phyloP scores from a whole-genome alignment of 495 filamentous ascomycete species.

The Lepidopterella palustris region DNA sequence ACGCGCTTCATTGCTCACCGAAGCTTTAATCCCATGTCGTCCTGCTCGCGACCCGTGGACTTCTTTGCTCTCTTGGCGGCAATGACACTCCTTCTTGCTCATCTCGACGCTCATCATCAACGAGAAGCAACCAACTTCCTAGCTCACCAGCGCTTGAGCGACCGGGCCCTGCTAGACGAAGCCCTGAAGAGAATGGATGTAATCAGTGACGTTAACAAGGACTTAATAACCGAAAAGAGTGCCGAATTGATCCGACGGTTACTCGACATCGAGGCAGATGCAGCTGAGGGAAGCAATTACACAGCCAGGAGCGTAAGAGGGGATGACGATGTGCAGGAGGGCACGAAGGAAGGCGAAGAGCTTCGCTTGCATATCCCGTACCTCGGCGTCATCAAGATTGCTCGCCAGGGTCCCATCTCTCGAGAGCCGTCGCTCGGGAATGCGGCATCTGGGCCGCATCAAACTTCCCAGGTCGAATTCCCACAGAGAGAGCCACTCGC shows the following conservation, averaged over 20 bases:
- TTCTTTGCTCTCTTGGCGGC: slow-evolving; percentile 37
- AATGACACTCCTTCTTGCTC: slow-evolving; percentile 24
- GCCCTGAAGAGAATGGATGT: slow-evolving; percentile 35
- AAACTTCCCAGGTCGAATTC: not conserved
- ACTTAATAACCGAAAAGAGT: slow-evolving; percentile 3
- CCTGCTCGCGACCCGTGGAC: slow-evolving; percentile 38
- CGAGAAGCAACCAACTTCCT: slow-evolving; percentile 27
- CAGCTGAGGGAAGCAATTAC: not conserved
- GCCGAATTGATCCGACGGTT: slow-evolving; percentile 4
- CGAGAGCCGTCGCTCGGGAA: not conserved
- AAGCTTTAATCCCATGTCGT: slow-evolving; percentile 11
- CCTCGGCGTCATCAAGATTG: slow-evolving; percentile 10
- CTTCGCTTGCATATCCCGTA: slow-evolving; percentile 7
- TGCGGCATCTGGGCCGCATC: not conserved
- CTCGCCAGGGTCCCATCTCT: slow-evolving; percentile 1
- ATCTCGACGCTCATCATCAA: slow-evolving; percentile 22
- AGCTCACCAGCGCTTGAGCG: slow-evolving; percentile 39
- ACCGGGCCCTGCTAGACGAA: slow-evolving; percentile 43
- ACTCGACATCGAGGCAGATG: slow-evolving; percentile 11
- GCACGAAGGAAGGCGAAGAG: not conserved
- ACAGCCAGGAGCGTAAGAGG: not conserved
- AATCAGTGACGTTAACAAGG: not conserved
- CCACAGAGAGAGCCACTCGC: not conserved
- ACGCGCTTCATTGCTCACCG: slow-evolving; percentile 36
- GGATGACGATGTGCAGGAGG: not conserved